Evolutionary conservation across 176 grass and related monocot species (phyloP).

Genomic region (Luzula sylvatica): DNA sequence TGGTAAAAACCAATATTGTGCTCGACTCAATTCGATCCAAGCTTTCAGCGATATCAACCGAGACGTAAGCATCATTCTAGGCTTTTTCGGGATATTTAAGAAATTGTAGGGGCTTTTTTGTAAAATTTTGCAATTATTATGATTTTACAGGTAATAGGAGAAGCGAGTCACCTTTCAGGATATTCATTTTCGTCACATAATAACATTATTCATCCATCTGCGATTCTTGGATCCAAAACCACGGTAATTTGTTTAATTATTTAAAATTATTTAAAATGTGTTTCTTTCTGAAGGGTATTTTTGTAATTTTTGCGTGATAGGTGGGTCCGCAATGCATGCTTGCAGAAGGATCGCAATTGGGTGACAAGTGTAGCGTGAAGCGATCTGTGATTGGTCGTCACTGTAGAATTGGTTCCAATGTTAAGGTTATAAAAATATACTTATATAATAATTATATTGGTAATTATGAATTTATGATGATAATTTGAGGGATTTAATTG

Average conservation of each 20-base stretch:
- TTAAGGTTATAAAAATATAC: slow-evolving; percentile 44
- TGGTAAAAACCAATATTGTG: slow-evolving; percentile 84
- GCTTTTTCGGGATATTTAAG: background rate
- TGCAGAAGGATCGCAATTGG: slow-evolving; percentile 86
- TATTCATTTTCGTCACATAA: slow-evolving; percentile 91
- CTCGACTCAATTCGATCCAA: slow-evolving; percentile 81
- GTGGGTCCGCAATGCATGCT: slow-evolving; percentile 88
- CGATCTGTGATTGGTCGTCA: slow-evolving; percentile 94
- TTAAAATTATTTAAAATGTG: too few relatives aligned
- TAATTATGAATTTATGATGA: background rate
- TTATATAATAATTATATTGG: background rate
- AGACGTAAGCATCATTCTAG: slow-evolving; percentile 65
- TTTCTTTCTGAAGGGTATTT: too few relatives aligned
- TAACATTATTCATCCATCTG: slow-evolving; percentile 82
- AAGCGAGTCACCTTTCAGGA: slow-evolving; percentile 79
- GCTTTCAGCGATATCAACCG: slow-evolving; percentile 94
- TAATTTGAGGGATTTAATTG: slow-evolving; percentile 1
- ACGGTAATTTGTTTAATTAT: slow-evolving; percentile 40
- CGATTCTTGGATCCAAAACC: slow-evolving; percentile 84
- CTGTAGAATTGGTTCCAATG: slow-evolving; percentile 95
- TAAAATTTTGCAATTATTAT: too few relatives aligned
- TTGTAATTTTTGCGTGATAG: slow-evolving; percentile 35
- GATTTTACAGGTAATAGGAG: slow-evolving; percentile 72
- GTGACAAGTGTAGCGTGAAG: slow-evolving; percentile 97
- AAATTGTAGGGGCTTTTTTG: slow-evolving; percentile 1